phyloP scores from a whole-genome alignment of 345 rosid species.

The Salix koriyanagi region DNA sequence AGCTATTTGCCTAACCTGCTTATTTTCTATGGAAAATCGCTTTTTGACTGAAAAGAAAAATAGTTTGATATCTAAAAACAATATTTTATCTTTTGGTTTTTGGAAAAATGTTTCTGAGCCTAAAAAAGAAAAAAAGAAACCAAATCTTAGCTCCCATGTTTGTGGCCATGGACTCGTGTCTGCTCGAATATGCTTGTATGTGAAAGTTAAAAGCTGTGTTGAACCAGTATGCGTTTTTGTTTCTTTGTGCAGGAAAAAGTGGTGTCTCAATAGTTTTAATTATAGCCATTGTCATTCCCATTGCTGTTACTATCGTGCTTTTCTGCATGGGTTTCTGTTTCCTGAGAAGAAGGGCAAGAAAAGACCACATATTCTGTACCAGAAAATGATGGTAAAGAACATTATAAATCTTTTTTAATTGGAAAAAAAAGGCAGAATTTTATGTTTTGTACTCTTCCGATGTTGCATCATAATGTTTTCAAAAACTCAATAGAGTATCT shows the following conservation, averaged over 20 bases:
- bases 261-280: slow-evolving; percentile 16
- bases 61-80: too few species aligned
- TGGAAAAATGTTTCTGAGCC: too few species aligned
- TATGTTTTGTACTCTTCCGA: neutral
- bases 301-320: slow-evolving; percentile 21
- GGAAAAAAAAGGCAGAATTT: neutral
- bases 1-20: too few species aligned
- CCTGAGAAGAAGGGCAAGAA: slow-evolving; percentile 28
- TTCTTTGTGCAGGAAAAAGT: slow-evolving; percentile 23
- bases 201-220: too few species aligned
- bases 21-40: too few species aligned
- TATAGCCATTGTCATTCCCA: slow-evolving; percentile 29
- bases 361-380: slow-evolving; percentile 12
- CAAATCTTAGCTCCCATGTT: neutral
- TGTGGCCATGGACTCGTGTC: neutral
- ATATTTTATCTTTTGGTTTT: too few species aligned
- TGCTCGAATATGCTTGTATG: neutral
- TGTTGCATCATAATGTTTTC: too few species aligned
- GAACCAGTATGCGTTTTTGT: neutral
- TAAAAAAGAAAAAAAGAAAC: too few species aligned
- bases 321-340: slow-evolving; percentile 23
- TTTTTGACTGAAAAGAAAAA: too few species aligned
- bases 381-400: slow-evolving; percentile 34
- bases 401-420: neutral
- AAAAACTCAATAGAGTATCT: neutral